phyloP scores from a whole-genome alignment of 164 flowering plant genomes.

The Vitis amurensis region DNA sequence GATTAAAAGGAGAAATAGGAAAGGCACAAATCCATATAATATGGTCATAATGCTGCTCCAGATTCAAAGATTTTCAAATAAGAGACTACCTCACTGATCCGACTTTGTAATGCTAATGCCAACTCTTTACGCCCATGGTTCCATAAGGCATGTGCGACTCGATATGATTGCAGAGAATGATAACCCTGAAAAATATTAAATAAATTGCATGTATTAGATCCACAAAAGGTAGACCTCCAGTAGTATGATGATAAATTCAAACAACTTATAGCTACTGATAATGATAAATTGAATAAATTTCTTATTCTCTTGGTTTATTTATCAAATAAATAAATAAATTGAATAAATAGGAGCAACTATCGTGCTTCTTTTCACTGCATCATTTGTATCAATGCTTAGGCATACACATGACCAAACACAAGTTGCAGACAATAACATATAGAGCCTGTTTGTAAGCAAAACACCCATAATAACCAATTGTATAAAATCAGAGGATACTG shows the following conservation, averaged over 20 bases:
- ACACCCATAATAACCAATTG: no score
- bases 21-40: background rate
- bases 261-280: no score
- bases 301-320: no score
- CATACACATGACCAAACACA: no score
- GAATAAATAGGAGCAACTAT: no score
- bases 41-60: background rate
- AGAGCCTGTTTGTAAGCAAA: no score
- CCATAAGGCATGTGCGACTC: conserved; percentile 85
- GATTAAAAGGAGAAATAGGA: background rate
- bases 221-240: background rate
- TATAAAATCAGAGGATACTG: no score
- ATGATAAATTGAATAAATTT: no score
- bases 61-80: background rate
- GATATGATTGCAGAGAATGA: conserved; percentile 76
- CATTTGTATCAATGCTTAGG: background rate
- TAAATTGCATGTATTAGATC: background rate
- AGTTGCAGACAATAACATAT: no score
- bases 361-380: background rate
- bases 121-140: conserved; percentile 68
- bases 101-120: conserved; percentile 84
- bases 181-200: conserved; percentile 52
- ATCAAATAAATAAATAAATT: no score
- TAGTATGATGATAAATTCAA: background rate
- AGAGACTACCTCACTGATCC: conserved; percentile 73